Conservation (phyloP, 192 early-diverging fungal genomes). For the Rhizophagus clarus region DNA sequence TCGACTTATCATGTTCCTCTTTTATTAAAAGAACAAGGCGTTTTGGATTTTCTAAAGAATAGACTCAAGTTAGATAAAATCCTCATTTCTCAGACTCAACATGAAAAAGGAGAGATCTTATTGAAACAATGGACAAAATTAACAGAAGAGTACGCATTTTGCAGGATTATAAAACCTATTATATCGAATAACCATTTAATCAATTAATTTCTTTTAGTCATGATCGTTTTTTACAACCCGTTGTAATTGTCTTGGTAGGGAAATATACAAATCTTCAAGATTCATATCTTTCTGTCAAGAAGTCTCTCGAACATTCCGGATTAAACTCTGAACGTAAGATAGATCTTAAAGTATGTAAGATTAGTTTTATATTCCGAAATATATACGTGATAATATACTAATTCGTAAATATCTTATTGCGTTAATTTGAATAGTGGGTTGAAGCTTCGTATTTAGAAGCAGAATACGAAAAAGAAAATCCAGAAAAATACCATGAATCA, state of each 20-base stretch:
- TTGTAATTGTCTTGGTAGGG: conserved; percentile 91
- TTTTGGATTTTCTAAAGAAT: conserved; percentile 80
- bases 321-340: conserved; percentile 86
- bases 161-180: neutral
- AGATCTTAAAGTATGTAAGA: conserved; percentile 49
- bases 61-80: conserved; percentile 74
- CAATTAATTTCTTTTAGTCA: conserved; percentile 48
- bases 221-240: conserved; percentile 76
- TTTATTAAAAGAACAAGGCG: conserved; percentile 83
- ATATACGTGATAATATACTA: neutral
- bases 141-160: conserved; percentile 51
- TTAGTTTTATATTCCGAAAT: neutral
- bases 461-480: conserved; percentile 69
- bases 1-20: conserved; percentile 98
- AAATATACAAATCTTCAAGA: conserved; percentile 98
- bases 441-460: conserved; percentile 92
- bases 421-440: conserved; percentile 70
- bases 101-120: conserved; percentile 60
- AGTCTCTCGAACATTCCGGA: conserved; percentile 93
- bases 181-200: neutral
- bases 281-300: conserved; percentile 96
- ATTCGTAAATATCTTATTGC: neutral
- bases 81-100: conserved; percentile 53
- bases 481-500: conserved; percentile 93
- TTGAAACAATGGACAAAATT: conserved; percentile 89